Evolutionary conservation across 2,329 filamentous ascomycete species (phyloP).

Genomic region (Dothideomycetidae sp.): DNA sequence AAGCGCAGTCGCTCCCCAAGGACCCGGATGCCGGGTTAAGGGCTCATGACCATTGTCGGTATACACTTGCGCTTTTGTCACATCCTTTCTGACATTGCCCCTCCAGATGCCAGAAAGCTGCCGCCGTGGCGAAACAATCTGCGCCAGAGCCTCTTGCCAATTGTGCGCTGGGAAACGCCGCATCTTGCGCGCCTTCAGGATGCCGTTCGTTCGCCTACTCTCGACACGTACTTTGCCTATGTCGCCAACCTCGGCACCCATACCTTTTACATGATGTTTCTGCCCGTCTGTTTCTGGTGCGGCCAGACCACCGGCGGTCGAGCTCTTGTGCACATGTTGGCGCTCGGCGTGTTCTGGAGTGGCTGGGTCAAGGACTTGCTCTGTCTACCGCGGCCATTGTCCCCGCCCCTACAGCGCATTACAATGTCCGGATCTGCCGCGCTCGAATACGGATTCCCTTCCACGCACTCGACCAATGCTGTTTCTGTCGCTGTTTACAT

Average conservation of each 20-base stretch:
- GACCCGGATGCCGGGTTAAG: conserved; percentile 58
- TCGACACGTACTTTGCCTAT: conserved; percentile 94
- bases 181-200: conserved; percentile 81
- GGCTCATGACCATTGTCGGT: conserved; percentile 49
- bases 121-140: conserved; percentile 79
- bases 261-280: conserved; percentile 94
- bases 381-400: conserved; percentile 81
- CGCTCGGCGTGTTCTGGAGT: conserved; percentile 52
- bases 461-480: conserved; percentile 92
- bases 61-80: conserved; percentile 15
- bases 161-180: conserved; percentile 89
- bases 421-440: conserved; percentile 95
- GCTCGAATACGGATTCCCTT: conserved; percentile 93
- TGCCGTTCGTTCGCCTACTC: conserved; percentile 60
- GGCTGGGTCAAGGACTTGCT: conserved; percentile 91
- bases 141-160: conserved; percentile 66
- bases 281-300: conserved; percentile 95
- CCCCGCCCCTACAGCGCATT: conserved; percentile 81
- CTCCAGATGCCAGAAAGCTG: conserved; percentile 43
- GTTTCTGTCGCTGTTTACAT: conserved; percentile 84
- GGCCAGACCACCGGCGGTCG: conserved; percentile 73
- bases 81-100: neutral
- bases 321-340: conserved; percentile 50
- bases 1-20: conserved; percentile 10
- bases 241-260: conserved; percentile 94